These are phyloP conservation scores for Tritrichomonas foetus DNA, from an alignment of 208 protist genomes.

Conservation along the genomic window DNA sequence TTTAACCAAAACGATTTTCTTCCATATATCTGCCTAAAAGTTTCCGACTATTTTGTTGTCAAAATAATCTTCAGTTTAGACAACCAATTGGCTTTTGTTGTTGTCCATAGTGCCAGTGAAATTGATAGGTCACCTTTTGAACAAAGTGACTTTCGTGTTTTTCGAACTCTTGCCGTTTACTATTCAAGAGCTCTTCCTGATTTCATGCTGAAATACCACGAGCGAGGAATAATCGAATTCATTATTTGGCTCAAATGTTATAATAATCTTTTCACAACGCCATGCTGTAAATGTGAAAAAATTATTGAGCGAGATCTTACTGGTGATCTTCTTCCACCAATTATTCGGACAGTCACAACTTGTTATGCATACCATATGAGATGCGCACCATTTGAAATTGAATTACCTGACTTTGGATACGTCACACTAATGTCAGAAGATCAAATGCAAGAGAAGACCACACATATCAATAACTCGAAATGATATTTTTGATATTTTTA, in stretches of 20 bases:
- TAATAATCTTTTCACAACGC: not conserved
- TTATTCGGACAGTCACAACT: not conserved
- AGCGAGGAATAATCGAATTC: not conserved
- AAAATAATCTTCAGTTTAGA: conserved; percentile 9
- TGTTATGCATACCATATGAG: not conserved
- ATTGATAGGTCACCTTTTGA: not conserved
- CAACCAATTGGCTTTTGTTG: not conserved
- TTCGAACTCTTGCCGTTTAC: not conserved
- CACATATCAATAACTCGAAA: not conserved
- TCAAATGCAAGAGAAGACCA: conserved; percentile 14
- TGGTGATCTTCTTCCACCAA: not conserved
- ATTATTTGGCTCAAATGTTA: not conserved
- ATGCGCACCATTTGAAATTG: conserved; percentile 19
- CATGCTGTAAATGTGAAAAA: not conserved
- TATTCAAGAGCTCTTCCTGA: not conserved
- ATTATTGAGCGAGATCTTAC: not conserved
- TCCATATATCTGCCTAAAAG: not conserved
- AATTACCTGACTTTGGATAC: conserved; percentile 16
- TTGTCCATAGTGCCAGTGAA: not conserved
- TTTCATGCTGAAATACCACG: not conserved
- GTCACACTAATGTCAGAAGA: conserved; percentile 34
- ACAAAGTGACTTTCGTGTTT: conserved; percentile 32
- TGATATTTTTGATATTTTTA: no score
- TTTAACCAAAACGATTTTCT: not conserved
- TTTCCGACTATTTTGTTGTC: not conserved